Conservation (phyloP, 2,329 filamentous ascomycete species). For the Onygenales sp. region DNA sequence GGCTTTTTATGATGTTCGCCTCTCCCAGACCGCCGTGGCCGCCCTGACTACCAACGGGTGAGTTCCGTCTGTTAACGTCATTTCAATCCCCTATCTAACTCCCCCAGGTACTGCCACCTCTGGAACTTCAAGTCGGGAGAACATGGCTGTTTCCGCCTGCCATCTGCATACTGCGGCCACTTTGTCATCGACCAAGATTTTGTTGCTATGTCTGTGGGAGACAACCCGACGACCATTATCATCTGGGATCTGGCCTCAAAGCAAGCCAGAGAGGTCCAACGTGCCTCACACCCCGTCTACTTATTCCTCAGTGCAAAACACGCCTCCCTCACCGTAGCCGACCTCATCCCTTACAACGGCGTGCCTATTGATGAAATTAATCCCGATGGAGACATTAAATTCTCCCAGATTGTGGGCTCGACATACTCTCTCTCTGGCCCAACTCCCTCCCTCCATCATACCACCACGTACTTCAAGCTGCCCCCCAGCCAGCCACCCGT, state of each 20-base stretch:
- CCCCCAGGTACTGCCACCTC: constrained; percentile 20
- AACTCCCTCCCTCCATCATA: background rate
- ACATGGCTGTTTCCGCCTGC: constrained; percentile 18
- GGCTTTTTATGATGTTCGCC: constrained; percentile 7
- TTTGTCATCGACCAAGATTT: constrained; percentile 15
- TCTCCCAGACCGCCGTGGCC: constrained; percentile 16
- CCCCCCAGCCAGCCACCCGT: background rate
- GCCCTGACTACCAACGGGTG: constrained; percentile 17
- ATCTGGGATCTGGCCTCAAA: constrained; percentile 17
- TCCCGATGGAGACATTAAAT: background rate
- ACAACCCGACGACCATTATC: background rate
- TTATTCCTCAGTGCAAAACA: background rate
- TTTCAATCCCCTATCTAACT: constrained; percentile 1
- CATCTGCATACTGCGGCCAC: constrained; percentile 9
- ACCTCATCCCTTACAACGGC: background rate
- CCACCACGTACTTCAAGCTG: background rate
- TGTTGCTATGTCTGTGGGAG: constrained; percentile 14
- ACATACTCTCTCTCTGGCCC: background rate
- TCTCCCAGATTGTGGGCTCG: background rate
- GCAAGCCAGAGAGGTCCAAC: constrained; percentile 2
- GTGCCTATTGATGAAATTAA: background rate
- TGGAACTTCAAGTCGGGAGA: constrained; percentile 19
- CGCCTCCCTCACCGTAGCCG: background rate
- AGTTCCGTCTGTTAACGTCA: constrained; percentile 4
- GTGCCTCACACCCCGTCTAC: background rate